phyloP scores from a whole-genome alignment of 1,139 yeast species.

The Tardiomyces blankii region DNA sequence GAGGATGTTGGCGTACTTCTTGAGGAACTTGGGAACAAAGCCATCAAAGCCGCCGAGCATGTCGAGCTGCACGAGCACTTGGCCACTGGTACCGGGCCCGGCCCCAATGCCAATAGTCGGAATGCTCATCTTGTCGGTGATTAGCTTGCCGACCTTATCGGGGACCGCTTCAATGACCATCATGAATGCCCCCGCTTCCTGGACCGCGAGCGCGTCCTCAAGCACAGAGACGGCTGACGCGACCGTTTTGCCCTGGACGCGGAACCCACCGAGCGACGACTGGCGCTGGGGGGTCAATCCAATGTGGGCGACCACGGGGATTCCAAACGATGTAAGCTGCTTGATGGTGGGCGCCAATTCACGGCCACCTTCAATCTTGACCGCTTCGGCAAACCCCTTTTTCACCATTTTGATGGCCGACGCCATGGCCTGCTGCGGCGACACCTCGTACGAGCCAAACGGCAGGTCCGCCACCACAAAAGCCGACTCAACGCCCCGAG shows the following conservation, averaged over 20 bases:
- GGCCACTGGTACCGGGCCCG: constrained; percentile 76
- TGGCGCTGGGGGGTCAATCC: constrained; percentile 89
- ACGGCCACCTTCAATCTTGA: constrained; percentile 81
- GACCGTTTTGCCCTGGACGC: constrained; percentile 63
- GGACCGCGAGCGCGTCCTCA: constrained; percentile 58
- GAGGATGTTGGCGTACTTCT: constrained; percentile 48
- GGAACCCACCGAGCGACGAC: constrained; percentile 74
- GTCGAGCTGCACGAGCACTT: constrained; percentile 82
- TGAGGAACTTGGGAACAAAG: constrained; percentile 64
- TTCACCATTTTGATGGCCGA: constrained; percentile 53
- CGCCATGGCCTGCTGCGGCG: constrained; percentile 51
- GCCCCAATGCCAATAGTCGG: constrained; percentile 98
- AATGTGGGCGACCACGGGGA: constrained; percentile 86
- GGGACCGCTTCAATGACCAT: constrained; percentile 84
- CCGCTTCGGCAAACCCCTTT: constrained; percentile 58
- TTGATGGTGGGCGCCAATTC: constrained; percentile 41
- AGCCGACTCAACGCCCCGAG: constrained; percentile 56
- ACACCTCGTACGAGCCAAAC: constrained; percentile 70
- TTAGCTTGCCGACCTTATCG: constrained; percentile 49
- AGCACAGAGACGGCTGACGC: constrained; percentile 47
- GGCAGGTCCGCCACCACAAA: constrained; percentile 83
- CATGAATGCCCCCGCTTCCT: constrained; percentile 68
- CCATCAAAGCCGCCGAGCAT: constrained; percentile 56
- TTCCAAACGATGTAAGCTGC: constrained; percentile 52
- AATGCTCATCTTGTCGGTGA: constrained; percentile 47